Conservation (phyloP, 306 rosid genomes). For the Phaseolus lunatus region DNA sequence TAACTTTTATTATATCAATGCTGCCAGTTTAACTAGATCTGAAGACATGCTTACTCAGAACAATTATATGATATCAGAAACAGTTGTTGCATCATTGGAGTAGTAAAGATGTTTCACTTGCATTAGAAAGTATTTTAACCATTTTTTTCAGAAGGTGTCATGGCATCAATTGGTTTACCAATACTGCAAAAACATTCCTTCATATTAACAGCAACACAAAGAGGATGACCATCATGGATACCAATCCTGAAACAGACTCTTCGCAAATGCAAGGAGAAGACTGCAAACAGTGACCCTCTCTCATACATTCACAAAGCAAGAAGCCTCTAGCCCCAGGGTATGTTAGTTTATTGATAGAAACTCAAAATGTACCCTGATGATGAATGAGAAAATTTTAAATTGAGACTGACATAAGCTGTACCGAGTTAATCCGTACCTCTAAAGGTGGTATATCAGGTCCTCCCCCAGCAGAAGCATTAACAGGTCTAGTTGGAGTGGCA, state of each 20-base stretch:
- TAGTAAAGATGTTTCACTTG: slow-evolving; percentile 25
- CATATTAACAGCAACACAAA: slow-evolving; percentile 7
- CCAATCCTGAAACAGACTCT: background rate
- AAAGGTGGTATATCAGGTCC: slow-evolving; percentile 71
- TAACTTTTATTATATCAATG: slow-evolving; percentile 33
- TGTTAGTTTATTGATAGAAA: background rate
- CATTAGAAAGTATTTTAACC: slow-evolving; percentile 31
- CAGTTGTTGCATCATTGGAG: slow-evolving; percentile 22
- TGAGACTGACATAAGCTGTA: slow-evolving; percentile 30
- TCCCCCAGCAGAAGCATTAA: slow-evolving; percentile 63
- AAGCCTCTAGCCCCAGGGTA: background rate
- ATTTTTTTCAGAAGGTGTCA: slow-evolving; percentile 11
- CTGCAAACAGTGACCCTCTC: background rate
- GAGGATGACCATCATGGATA: background rate
- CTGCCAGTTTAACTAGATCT: slow-evolving; percentile 24
- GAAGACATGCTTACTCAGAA: slow-evolving; percentile 13
- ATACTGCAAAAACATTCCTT: slow-evolving; percentile 28
- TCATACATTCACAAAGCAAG: background rate
- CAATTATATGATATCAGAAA: slow-evolving; percentile 27
- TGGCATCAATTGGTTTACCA: slow-evolving; percentile 26
- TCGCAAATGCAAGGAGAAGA: background rate
- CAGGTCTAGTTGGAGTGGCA: slow-evolving; percentile 64
- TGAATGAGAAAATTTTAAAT: slow-evolving; percentile 18
- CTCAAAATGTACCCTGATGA: slow-evolving; percentile 19
- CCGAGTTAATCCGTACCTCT: slow-evolving; percentile 66